phyloP scores from a whole-genome alignment of 805 yeast species.

The Metschnikowia bowlesiae region DNA sequence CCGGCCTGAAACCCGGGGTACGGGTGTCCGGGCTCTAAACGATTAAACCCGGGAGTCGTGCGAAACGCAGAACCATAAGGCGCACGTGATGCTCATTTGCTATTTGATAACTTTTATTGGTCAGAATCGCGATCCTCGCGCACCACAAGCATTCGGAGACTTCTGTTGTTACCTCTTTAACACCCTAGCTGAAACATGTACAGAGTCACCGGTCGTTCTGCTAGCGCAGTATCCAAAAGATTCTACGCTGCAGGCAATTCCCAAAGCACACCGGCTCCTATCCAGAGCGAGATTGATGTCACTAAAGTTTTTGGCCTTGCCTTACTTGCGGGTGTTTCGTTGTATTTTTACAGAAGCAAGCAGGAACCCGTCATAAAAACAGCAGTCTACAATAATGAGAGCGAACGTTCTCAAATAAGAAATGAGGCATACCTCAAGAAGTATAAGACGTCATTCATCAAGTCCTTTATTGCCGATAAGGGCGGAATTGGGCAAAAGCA shows the following conservation, averaged over 20 bases:
- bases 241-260: slow-evolving; percentile 14
- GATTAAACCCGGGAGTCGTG: not conserved
- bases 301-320: slow-evolving; percentile 41
- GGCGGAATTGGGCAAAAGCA: slow-evolving; percentile 44
- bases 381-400: slow-evolving; percentile 31
- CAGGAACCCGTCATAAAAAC: slow-evolving; percentile 35
- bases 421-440: slow-evolving; percentile 33
- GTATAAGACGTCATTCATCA: slow-evolving; percentile 40
- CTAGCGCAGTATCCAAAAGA: slow-evolving; percentile 12
- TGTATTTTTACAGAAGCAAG: slow-evolving; percentile 19
- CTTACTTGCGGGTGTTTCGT: slow-evolving; percentile 33
- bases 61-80: not conserved
- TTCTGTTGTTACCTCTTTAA: not conserved
- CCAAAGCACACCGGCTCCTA: slow-evolving; percentile 15
- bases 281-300: slow-evolving; percentile 32
- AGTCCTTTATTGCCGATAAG: slow-evolving; percentile 39
- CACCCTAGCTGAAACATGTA: slow-evolving; percentile 10
- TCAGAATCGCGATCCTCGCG: slow-evolving; percentile 1
- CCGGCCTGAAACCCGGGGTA: not conserved
- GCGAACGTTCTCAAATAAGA: slow-evolving; percentile 31
- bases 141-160: not conserved
- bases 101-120: slow-evolving; percentile 9
- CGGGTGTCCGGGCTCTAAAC: not conserved
- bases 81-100: slow-evolving; percentile 1
- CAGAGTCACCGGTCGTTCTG: slow-evolving; percentile 16